A percentile compares a stretch with the other conserved stretches of the same genome.
phyloP scores from a whole-genome alignment of 1,284 basidiomycete genomes.

The Porodaedalea pini region DNA sequence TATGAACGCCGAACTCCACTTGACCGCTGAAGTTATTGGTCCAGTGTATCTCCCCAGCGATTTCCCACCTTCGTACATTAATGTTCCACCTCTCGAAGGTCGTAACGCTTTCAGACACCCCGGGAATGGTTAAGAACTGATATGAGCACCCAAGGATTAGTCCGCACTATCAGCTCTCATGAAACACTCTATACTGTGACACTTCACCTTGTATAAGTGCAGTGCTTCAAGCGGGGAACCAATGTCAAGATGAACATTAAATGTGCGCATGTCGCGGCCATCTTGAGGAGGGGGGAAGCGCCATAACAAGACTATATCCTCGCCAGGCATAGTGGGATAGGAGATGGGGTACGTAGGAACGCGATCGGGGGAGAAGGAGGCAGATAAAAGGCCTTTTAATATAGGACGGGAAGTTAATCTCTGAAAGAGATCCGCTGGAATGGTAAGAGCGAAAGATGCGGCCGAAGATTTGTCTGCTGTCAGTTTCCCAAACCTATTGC shows the following conservation, averaged over 20 bases:
- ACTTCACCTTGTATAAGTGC: constrained; percentile 46
- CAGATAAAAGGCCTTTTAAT: not conserved
- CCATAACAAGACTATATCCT: constrained; percentile 42
- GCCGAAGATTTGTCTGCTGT: not conserved
- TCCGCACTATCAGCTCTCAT: not conserved
- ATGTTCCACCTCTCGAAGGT: constrained; percentile 48
- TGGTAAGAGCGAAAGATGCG: not conserved
- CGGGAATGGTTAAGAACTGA: constrained; percentile 55
- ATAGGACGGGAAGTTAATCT: constrained; percentile 1
- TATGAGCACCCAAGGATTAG: not conserved
- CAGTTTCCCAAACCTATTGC: not conserved
- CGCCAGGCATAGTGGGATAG: constrained; percentile 12
- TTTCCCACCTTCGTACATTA: constrained; percentile 39
- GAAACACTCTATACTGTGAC: not conserved
- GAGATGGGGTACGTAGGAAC: not conserved
- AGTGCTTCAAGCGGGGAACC: constrained; percentile 31
- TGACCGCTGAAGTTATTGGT: constrained; percentile 41
- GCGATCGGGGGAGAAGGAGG: not conserved
- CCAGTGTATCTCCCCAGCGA: constrained; percentile 53
- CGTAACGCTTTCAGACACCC: constrained; percentile 41
- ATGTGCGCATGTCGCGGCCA: constrained; percentile 42
- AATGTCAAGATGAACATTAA: constrained; percentile 39
- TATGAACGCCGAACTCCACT: constrained; percentile 48
- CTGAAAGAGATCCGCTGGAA: not conserved
- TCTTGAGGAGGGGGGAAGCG: constrained; percentile 32